phyloP scores from a whole-genome alignment of 352 stramenopile species.

The Aphanomyces stellatus region DNA sequence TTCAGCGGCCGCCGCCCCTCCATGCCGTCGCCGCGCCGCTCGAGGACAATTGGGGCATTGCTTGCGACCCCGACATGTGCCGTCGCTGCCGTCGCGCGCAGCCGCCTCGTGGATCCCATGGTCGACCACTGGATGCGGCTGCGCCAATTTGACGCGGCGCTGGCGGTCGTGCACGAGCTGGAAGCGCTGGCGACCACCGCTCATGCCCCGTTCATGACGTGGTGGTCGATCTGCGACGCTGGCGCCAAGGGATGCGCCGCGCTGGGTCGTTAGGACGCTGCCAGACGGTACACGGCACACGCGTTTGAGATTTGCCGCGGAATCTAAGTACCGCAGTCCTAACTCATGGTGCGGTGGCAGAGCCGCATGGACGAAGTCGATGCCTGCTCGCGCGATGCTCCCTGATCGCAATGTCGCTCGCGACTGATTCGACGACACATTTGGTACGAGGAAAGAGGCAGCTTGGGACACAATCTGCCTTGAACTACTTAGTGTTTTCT shows the following conservation, averaged over 20 bases:
- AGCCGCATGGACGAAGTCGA: too few relatives aligned
- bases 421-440: too few relatives aligned
- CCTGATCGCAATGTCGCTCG: too few relatives aligned
- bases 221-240: background rate
- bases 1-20: background rate
- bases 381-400: too few relatives aligned
- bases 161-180: background rate
- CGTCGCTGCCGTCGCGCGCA: background rate
- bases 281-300: background rate
- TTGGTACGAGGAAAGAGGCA: too few relatives aligned
- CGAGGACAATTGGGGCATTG: background rate
- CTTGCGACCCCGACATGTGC: background rate
- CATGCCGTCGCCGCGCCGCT: background rate
- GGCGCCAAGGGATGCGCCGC: background rate
- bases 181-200: background rate
- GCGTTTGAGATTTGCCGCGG: background rate
- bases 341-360: too few relatives aligned
- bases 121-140: background rate
- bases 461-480: too few relatives aligned
- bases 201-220: background rate
- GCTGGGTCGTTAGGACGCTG: background rate
- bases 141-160: background rate
- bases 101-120: background rate
- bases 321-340: too few relatives aligned
- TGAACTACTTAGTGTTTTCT: too few relatives aligned